Base-by-base conservation (phyloP, 192 early-diverging fungal genomes). In the Coemansia erecta region DNA sequence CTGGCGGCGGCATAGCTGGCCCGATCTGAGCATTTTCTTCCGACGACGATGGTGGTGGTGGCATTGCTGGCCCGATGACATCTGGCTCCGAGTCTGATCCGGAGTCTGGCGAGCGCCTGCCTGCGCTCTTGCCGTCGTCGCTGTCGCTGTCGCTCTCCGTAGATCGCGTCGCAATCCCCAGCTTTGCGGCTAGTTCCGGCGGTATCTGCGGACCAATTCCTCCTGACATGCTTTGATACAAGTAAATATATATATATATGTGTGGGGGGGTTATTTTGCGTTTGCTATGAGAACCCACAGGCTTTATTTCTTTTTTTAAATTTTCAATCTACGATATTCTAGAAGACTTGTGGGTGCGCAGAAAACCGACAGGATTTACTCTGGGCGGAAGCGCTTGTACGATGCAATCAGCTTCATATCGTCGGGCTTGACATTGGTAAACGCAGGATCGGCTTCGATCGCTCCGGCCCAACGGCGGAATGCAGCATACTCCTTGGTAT, bases 141-240 rank as follows among this genome's bases (percentile, higher is more conserved):
- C 17, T 14, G 18, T 55, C 33, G 28, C 41, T 15, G 28, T 7
- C 7, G 28, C 28, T 31, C 28, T 31, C 28, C 1, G 14, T 44
- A 17, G 17, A 13, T 41, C 15, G 19, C 55, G 21, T 53, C 44
- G 21, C 55, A 45, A 77, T 77, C 2, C 74, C 68, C 14, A 77
- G 68, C 24, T 43, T 60, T 10, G 68, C 74, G 0, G 74, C 74
- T 35, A 77, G 46, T 46, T 77, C 74, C 45, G 74, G 60, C 26
- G 74, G 74, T 52, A 77, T 61, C 53, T 77, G 74, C 18, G 73
- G 72, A 21, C 72, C 72, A 26, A 74, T 74, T 45, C 66, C 72
- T 22, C 57, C 46, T 10, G 45, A 23, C 45, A 35, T 48, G 28
- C 15, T 23, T 49, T 18, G 3, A 49, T 17, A 44, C 3, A 24